phyloP scores from a whole-genome alignment of 441 rosid species.

The Codiaeum variegatum region DNA sequence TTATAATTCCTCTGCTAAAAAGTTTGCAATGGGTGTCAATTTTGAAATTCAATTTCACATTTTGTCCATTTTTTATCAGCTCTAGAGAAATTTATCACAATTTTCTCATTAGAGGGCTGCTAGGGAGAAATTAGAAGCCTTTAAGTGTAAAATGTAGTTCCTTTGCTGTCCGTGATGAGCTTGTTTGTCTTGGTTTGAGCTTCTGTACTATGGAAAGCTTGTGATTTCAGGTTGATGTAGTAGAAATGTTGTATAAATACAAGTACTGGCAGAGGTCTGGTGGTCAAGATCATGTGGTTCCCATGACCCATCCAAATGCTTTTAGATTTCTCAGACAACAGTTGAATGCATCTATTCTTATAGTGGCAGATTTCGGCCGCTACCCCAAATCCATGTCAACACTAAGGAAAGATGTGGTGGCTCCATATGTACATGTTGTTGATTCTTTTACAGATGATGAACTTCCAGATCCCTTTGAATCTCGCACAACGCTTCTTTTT shows the following conservation, averaged over 20 bases:
- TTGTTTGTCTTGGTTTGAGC: background rate
- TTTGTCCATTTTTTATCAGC: background rate
- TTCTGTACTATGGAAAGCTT: constrained; percentile 16
- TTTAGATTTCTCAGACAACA: constrained; percentile 81
- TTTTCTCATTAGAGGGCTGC: background rate
- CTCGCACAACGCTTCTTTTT: constrained; percentile 77
- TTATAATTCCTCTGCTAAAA: too few species aligned
- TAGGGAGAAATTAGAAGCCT: background rate
- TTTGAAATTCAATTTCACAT: too few species aligned
- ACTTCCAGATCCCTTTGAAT: constrained; percentile 54
- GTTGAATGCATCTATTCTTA: constrained; percentile 79
- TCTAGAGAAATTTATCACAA: background rate
- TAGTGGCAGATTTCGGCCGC: constrained; percentile 91
- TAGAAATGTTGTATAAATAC: constrained; percentile 58
- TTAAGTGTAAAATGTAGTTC: background rate
- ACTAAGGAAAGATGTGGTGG: constrained; percentile 79
- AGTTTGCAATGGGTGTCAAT: background rate
- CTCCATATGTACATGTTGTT: constrained; percentile 92
- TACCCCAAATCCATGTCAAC: constrained; percentile 63
- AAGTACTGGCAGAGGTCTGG: constrained; percentile 89
- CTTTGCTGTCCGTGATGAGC: background rate
- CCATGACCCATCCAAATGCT: constrained; percentile 98
- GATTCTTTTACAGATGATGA: constrained; percentile 59
- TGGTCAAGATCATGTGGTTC: constrained; percentile 92
- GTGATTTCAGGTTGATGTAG: constrained; percentile 60